Conservation (phyloP, 495 filamentous ascomycete genomes). For the Aspergillus homomorphus region DNA sequence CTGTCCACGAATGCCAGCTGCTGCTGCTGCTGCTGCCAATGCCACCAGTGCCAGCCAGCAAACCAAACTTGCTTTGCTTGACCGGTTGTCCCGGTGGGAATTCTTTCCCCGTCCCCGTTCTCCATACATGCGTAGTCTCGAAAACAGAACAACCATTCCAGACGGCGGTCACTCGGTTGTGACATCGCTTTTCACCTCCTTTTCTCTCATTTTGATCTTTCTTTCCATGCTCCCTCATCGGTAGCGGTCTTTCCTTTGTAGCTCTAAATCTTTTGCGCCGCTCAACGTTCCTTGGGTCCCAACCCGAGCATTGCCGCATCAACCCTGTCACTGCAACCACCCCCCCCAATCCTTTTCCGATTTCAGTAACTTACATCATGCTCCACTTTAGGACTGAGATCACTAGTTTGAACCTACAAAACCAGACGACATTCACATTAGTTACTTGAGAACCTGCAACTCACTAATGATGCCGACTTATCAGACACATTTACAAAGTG, state of each 20-base stretch:
- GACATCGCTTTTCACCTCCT: neutral
- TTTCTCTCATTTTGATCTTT: neutral
- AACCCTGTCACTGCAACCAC: neutral
- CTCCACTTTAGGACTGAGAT: neutral
- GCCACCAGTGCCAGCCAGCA: neutral
- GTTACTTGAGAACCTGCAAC: neutral
- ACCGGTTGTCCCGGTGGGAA: constrained; percentile 8
- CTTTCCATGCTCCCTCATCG: neutral
- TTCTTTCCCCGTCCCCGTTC: neutral
- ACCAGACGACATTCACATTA: neutral
- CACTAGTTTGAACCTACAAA: neutral
- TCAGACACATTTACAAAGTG: neutral
- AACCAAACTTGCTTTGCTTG: neutral
- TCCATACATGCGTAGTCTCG: too few relatives aligned
- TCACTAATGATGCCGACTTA: neutral
- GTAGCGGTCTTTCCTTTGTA: neutral
- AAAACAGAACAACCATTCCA: neutral
- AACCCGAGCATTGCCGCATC: neutral
- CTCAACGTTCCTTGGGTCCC: neutral
- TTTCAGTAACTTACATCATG: neutral
- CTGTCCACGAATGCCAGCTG: neutral
- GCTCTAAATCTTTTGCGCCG: neutral
- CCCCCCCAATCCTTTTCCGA: neutral
- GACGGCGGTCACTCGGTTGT: neutral
- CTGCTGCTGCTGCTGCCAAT: neutral